These are phyloP conservation scores for Monilinia vaccinii-corymbosi DNA, from an alignment of 2,329 filamentous ascomycete genomes.

Conservation along the genomic window DNA sequence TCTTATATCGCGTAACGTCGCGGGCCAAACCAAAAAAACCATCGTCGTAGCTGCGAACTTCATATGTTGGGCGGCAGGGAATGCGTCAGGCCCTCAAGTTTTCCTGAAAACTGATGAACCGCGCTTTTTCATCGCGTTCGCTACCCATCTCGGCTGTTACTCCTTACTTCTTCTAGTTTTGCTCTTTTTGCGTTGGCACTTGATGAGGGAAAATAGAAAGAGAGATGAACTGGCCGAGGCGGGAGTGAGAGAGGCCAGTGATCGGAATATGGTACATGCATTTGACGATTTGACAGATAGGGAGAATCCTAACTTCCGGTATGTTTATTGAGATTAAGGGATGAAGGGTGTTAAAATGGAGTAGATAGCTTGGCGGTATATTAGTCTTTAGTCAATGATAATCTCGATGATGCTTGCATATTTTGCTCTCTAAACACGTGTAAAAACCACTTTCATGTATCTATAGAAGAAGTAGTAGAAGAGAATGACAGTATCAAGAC, in stretches of 20 bases:
- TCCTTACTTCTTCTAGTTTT: conserved; percentile 15
- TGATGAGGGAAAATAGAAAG: conserved; percentile 7
- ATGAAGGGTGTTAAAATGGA: background rate
- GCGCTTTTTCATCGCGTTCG: conserved; percentile 43
- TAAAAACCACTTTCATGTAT: background rate
- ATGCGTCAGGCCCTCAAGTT: conserved; percentile 43
- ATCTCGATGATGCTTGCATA: background rate
- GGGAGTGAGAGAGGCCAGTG: conserved; percentile 1
- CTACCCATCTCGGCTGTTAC: conserved; percentile 42
- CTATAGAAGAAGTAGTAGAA: background rate
- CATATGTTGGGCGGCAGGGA: conserved; percentile 47
- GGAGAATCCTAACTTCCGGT: conserved; percentile 24
- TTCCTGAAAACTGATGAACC: conserved; percentile 44
- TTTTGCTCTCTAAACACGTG: background rate
- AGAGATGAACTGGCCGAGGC: conserved; percentile 7
- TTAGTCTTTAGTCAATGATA: background rate
- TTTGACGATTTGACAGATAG: conserved; percentile 28
- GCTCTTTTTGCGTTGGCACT: conserved; percentile 3
- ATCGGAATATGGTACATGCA: conserved; percentile 22
- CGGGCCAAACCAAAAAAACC: conserved; percentile 52
- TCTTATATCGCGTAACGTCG: conserved; percentile 47
- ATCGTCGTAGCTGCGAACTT: conserved; percentile 49
- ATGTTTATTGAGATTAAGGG: background rate
- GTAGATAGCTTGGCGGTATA: background rate
- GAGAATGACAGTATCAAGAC: background rate